Evolutionary conservation across 1,284 basidiomycete species (phyloP).

Genomic region (Chiua sp.): DNA sequence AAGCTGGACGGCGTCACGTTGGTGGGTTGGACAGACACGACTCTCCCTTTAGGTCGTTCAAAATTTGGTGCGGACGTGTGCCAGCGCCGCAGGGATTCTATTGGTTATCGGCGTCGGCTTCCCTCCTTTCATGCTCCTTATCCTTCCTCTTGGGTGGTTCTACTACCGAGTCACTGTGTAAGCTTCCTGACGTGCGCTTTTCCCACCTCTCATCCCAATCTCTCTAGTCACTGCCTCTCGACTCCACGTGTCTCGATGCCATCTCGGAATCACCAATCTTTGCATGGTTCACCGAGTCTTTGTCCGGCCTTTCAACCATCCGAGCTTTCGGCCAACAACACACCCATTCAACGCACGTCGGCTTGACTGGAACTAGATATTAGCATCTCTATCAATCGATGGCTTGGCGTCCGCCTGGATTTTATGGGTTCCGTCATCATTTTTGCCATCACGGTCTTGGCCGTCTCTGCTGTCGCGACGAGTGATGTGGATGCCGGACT

Average conservation of each 20-base stretch:
- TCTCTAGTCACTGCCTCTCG: slow-evolving; percentile 81
- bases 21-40: slow-evolving; percentile 67
- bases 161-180: slow-evolving; percentile 82
- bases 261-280: slow-evolving; percentile 93
- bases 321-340: slow-evolving; percentile 78
- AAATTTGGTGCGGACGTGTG: slow-evolving; percentile 66
- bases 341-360: slow-evolving; percentile 76
- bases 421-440: slow-evolving; percentile 87
- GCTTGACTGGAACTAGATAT: slow-evolving; percentile 85
- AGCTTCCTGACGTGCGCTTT: slow-evolving; percentile 16
- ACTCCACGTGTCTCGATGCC: slow-evolving; percentile 91
- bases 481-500: slow-evolving; percentile 87
- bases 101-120: slow-evolving; percentile 82
- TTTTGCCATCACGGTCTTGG: slow-evolving; percentile 71
- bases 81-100: slow-evolving; percentile 73
- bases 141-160: slow-evolving; percentile 78
- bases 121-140: slow-evolving; percentile 80
- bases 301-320: slow-evolving; percentile 87
- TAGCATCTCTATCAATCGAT: slow-evolving; percentile 77
- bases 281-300: slow-evolving; percentile 86
- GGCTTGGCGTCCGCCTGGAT: slow-evolving; percentile 81
- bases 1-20: slow-evolving; percentile 56
- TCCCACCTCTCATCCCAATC: not conserved
- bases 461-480: slow-evolving; percentile 73
- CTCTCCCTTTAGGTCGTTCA: slow-evolving; percentile 62